Evolutionary conservation across 768 basidiomycete genomes (phyloP).

Genomic region (Boletus rex-veris): DNA sequence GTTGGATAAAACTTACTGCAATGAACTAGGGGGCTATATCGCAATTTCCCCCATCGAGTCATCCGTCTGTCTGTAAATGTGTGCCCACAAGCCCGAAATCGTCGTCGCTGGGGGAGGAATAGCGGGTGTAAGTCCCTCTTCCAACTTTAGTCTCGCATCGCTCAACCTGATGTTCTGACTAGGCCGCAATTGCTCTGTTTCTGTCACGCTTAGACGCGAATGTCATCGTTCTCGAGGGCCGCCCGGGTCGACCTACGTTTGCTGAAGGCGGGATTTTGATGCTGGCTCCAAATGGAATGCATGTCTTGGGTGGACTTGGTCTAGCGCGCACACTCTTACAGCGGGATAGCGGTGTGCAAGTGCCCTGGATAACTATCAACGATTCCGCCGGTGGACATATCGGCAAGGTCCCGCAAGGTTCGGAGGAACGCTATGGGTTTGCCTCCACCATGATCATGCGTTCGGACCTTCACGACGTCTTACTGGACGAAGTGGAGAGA

Average conservation of each 20-base stretch:
- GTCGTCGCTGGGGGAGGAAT: conserved; percentile 29
- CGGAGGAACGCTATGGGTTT: conserved; percentile 25
- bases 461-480: conserved; percentile 31
- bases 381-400: conserved; percentile 20
- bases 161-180: background rate
- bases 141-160: background rate
- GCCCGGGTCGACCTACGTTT: conserved; percentile 14
- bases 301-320: conserved; percentile 26
- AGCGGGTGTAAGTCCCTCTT: conserved; percentile 21
- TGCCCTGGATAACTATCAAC: conserved; percentile 21
- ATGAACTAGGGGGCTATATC: background rate
- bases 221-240: conserved; percentile 23
- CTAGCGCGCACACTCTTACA: conserved; percentile 23
- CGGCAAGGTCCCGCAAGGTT: conserved; percentile 27
- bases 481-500: conserved; percentile 28
- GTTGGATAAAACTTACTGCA: conserved; percentile 8
- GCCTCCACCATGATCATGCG: conserved; percentile 26
- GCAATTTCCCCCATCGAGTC: background rate
- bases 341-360: conserved; percentile 16
- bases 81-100: conserved; percentile 16
- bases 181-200: conserved; percentile 26
- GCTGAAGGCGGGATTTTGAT: conserved; percentile 26
- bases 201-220: conserved; percentile 18
- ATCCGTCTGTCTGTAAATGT: conserved; percentile 10
- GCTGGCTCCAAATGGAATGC: conserved; percentile 30